These are phyloP conservation scores for Colletotrichum graminicola DNA, from an alignment of 2,329 filamentous ascomycete species.

Conservation along the genomic window DNA sequence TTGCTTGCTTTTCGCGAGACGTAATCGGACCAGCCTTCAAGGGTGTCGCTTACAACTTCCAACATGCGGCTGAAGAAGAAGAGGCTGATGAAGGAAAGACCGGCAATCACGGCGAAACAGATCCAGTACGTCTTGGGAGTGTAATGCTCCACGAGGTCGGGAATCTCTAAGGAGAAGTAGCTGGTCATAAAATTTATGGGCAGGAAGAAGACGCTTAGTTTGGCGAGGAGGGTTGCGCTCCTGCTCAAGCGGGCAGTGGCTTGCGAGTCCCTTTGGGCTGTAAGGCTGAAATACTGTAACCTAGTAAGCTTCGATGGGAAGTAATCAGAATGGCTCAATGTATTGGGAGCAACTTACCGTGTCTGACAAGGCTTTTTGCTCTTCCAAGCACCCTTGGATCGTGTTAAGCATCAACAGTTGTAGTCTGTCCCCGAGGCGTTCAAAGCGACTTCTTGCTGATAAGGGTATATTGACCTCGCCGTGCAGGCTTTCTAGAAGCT, in stretches of 20 bases:
- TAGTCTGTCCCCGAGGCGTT: constrained; percentile 69
- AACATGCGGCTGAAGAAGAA: constrained; percentile 64
- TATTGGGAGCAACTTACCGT: constrained; percentile 62
- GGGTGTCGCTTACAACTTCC: constrained; percentile 59
- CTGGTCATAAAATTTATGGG: constrained; percentile 80
- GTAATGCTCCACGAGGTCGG: constrained; percentile 68
- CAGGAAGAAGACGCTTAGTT: constrained; percentile 81
- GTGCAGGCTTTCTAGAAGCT: background rate
- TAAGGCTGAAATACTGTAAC: constrained; percentile 79
- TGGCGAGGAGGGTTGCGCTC: constrained; percentile 78
- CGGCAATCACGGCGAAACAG: constrained; percentile 73
- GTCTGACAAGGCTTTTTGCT: constrained; percentile 77
- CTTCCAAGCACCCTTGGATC: constrained; percentile 72
- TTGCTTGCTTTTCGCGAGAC: background rate
- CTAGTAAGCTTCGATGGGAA: constrained; percentile 34
- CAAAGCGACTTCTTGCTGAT: constrained; percentile 68
- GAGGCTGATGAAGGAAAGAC: constrained; percentile 68
- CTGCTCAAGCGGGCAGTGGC: constrained; percentile 78
- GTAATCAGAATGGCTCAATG: background rate
- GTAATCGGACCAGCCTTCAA: constrained; percentile 53
- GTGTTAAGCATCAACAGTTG: constrained; percentile 71
- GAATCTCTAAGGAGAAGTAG: constrained; percentile 78
- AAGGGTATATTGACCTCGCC: constrained; percentile 51
- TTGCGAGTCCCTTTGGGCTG: constrained; percentile 79
- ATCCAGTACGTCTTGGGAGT: constrained; percentile 75